Conservation (phyloP, 306 rosid genomes). For the Quercus bicolor region DNA sequence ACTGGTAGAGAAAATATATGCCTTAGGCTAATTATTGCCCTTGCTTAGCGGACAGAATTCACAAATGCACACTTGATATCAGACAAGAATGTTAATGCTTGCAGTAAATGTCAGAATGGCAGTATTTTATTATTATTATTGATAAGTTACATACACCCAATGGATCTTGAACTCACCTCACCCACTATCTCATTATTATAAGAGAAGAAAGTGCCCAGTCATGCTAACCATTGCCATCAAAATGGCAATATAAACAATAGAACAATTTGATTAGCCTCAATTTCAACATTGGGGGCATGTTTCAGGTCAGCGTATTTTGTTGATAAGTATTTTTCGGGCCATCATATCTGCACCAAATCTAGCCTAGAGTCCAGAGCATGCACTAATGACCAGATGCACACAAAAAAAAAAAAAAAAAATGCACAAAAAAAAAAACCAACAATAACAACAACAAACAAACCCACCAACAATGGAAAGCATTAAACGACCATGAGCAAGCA, state of each 20-base stretch:
- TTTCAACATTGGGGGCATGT: not conserved
- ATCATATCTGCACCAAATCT: not conserved
- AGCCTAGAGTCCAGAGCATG: not conserved
- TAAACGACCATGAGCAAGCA: not conserved
- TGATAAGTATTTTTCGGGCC: not conserved
- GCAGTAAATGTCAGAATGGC: not conserved
- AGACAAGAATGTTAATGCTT: not conserved
- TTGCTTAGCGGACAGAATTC: not conserved
- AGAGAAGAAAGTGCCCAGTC: no score
- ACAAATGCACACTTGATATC: not conserved
- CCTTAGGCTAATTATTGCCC: not conserved
- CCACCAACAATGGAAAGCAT: not conserved
- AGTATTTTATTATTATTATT: not conserved
- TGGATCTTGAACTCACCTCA: no score
- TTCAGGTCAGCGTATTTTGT: not conserved
- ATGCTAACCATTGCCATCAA: not conserved
- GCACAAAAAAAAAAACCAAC: not conserved
- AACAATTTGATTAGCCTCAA: not conserved
- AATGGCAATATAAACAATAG: not conserved
- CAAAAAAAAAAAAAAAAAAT: not conserved
- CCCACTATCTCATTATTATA: no score
- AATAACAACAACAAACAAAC: no score
- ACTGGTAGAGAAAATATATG: constrained; percentile 45
- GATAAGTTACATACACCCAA: no score
- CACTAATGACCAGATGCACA: not conserved